phyloP scores from a whole-genome alignment of 2,329 filamentous ascomycete genomes.

The Botrytis hyacinthi region DNA sequence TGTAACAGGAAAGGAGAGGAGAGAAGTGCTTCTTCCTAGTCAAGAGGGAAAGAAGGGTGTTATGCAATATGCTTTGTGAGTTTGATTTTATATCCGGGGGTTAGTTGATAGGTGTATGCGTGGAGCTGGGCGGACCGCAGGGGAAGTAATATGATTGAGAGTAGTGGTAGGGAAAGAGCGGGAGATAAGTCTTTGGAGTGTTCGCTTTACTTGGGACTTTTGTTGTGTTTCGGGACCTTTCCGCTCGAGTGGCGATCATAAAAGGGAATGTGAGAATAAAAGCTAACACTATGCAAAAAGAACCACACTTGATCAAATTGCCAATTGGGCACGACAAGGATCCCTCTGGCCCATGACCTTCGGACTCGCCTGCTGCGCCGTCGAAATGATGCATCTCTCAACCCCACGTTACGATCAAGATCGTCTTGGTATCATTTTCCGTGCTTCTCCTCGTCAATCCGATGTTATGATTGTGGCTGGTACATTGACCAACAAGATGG shows the following conservation, averaged over 20 bases:
- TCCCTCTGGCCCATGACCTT: constrained; percentile 90
- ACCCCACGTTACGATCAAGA: constrained; percentile 88
- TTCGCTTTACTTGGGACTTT: background rate
- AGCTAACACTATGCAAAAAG: constrained; percentile 43
- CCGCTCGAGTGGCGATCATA: background rate
- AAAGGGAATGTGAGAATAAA: background rate
- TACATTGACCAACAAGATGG: constrained; percentile 96
- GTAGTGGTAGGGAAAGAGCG: background rate
- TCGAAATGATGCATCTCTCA: constrained; percentile 92
- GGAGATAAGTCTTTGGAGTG: background rate
- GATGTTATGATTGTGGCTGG: constrained; percentile 94
- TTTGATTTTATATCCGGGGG: constrained; percentile 31
- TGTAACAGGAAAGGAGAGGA: constrained; percentile 49
- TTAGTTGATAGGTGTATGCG: background rate
- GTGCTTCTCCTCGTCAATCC: constrained; percentile 80
- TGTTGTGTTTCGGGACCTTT: background rate
- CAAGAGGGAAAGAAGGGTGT: constrained; percentile 77
- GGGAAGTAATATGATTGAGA: background rate
- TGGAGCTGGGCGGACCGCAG: background rate
- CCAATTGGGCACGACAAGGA: constrained; percentile 81
- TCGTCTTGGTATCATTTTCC: constrained; percentile 85
- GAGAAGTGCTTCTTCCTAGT: constrained; percentile 73
- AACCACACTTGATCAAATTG: constrained; percentile 73
- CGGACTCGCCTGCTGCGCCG: constrained; percentile 81
- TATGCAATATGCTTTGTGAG: constrained; percentile 84